Evolutionary conservation across 495 filamentous ascomycete genomes (phyloP), one percentile per base, ranked within the genome.

Genomic region (Neurospora sp.): DNA sequence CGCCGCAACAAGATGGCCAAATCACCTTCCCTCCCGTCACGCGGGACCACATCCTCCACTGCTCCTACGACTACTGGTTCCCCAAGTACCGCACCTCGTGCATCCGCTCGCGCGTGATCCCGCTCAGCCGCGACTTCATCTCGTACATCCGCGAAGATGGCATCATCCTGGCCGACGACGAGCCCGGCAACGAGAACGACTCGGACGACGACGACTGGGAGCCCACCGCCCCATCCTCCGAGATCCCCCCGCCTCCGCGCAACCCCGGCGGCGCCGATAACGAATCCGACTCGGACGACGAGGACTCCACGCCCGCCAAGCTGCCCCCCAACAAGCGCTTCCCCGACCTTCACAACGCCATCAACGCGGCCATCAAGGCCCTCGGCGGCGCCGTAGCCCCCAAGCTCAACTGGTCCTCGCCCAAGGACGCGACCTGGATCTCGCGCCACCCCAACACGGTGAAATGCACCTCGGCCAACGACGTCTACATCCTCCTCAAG

Each of bases 341-440:
- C 77, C 87, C 86, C 8, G 90, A 92, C 23, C 87, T 94, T 3
- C 96, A 99, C 82, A 79, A 87, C 44, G 80, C 87, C 69, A 91
- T 99, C 78, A 91, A 90, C 81, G 80, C 85, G 18, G 91, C 89
- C 5, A 97, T 99, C 75, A 77, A 86, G 4, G 89, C 92, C 72
- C 87, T 98, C 0, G 93, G 92, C 40, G 95, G 96, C 73, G 89
- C 89, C 40, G 94, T 94, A 0, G 88, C 89, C 0, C 96, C 96
- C 3, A 99, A 99, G 78, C 85, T 99, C 35, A 97, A 98, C 85
- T 99, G 96, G 96, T 97, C 94, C 39, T 89, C 92, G 5, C 96
- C 96, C 0, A 98, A 98, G 81, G 96, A 99, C 79, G 96, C 96
- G 10, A 92, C 92, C n/a, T 98, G 93, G 90, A 98, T 99, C 83